These are phyloP conservation scores for Umbelopsis isabellina DNA, from an alignment of 192 early-diverging fungal genomes.

Conservation along the genomic window DNA sequence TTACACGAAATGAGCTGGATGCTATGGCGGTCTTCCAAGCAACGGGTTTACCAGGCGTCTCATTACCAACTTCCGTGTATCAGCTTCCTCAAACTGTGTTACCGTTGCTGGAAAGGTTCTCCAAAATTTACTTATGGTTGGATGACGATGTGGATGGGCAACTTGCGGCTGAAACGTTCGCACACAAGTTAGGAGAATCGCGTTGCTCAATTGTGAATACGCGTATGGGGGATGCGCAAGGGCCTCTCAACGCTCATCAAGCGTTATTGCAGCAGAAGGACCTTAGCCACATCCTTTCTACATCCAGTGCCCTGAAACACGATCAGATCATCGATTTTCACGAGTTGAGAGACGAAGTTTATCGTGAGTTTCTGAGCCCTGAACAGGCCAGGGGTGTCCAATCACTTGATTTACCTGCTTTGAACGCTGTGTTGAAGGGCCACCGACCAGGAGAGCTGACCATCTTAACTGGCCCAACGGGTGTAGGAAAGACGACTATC, in stretches of 20 bases:
- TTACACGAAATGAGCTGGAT: conserved; percentile 66
- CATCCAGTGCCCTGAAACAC: conserved; percentile 56
- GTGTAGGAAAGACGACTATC: conserved; percentile 73
- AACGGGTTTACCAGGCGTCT: conserved; percentile 63
- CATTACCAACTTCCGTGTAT: conserved; percentile 56
- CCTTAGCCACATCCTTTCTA: conserved; percentile 45
- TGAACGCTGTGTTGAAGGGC: conserved; percentile 67
- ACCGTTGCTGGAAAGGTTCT: conserved; percentile 65
- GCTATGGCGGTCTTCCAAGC: conserved; percentile 69
- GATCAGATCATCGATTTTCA: conserved; percentile 69
- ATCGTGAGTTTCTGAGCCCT: conserved; percentile 64
- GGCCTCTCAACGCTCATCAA: conserved; percentile 57
- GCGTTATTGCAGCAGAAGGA: conserved; percentile 49
- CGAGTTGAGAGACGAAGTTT: conserved; percentile 63
- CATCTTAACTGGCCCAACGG: conserved; percentile 69
- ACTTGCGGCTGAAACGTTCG: conserved; percentile 57
- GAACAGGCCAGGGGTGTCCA: conserved; percentile 66
- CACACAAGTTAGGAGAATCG: conserved; percentile 66
- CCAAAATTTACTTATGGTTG: conserved; percentile 69
- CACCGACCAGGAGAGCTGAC: conserved; percentile 73
- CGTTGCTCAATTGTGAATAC: conserved; percentile 62
- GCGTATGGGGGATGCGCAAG: conserved; percentile 40
- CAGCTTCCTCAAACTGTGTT: conserved; percentile 62
- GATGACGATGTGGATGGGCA: conserved; percentile 70
- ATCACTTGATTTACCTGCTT: conserved; percentile 62